These are phyloP conservation scores for Ophiosphaerella korrae DNA, from an alignment of 2,329 filamentous ascomycete species.

Conservation along the genomic window DNA sequence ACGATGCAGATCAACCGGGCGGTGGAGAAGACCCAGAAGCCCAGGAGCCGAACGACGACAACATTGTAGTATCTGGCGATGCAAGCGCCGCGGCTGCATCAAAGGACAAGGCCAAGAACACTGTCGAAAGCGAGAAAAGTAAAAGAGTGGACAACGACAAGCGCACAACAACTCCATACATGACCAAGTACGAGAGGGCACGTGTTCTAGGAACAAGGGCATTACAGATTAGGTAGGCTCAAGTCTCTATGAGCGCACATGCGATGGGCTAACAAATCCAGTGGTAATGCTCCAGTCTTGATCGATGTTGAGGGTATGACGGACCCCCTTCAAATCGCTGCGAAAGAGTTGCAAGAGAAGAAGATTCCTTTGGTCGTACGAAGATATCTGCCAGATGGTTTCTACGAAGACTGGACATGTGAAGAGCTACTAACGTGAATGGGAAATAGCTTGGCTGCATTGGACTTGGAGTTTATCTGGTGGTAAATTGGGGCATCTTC, in stretches of 20 bases:
- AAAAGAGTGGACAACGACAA: conserved; percentile 91
- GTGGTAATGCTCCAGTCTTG: conserved; percentile 96
- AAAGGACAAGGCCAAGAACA: conserved; percentile 55
- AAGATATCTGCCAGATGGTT: conserved; percentile 95
- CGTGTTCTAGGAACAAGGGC: conserved; percentile 92
- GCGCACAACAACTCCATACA: conserved; percentile 92
- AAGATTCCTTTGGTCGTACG: conserved; percentile 97
- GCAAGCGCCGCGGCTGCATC: conserved; percentile 54
- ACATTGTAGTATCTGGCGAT: conserved; percentile 57
- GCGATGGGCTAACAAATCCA: conserved; percentile 47
- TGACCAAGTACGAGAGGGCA: conserved; percentile 98
- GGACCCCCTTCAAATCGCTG: conserved; percentile 93
- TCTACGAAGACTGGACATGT: conserved; percentile 99
- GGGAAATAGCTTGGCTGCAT: conserved; percentile 33
- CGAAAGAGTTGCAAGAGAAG: conserved; percentile 97
- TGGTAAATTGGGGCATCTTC: conserved; percentile 35
- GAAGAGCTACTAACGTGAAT: conserved; percentile 75
- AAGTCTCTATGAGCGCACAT: background rate
- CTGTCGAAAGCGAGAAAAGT: conserved; percentile 64
- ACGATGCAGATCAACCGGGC: conserved; percentile 60
- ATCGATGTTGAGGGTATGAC: conserved; percentile 98
- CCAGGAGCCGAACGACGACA: conserved; percentile 42
- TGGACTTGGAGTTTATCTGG: conserved; percentile 41
- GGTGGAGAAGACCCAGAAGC: conserved; percentile 43
- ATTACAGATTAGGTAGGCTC: conserved; percentile 85